Evolutionary conservation across 2,329 filamentous ascomycete genomes (phyloP).

Genomic region (Lasiodiplodia sp.): DNA sequence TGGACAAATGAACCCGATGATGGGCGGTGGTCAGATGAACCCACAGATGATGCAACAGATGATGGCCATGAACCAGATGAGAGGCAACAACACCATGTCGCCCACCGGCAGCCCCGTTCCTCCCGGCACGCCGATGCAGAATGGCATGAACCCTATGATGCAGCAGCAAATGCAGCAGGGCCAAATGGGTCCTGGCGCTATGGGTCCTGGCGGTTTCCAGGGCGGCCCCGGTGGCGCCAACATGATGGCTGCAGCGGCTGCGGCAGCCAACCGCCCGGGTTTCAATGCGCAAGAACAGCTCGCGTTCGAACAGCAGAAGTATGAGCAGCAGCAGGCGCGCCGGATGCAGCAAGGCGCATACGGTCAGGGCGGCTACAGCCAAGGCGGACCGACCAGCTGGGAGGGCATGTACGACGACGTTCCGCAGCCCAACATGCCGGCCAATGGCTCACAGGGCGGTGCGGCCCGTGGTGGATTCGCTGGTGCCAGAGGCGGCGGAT

Average conservation of each 20-base stretch:
- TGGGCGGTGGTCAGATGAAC: conserved; percentile 67
- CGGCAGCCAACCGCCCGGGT: conserved; percentile 52
- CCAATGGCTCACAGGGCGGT: conserved; percentile 54
- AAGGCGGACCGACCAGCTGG: conserved; percentile 82
- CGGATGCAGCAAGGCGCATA: conserved; percentile 51
- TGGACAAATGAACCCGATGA: conserved; percentile 56
- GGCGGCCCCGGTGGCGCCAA: conserved; percentile 6
- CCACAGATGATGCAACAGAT: conserved; percentile 59
- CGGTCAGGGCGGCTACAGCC: conserved; percentile 50
- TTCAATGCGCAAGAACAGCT: conserved; percentile 77
- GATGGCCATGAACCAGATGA: conserved; percentile 46
- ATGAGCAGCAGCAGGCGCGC: conserved; percentile 71
- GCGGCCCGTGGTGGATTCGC: conserved; percentile 50
- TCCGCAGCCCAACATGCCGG: conserved; percentile 75
- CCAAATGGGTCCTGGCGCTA: conserved; percentile 46
- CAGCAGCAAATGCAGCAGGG: conserved; percentile 72
- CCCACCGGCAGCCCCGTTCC: conserved; percentile 41
- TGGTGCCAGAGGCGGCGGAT: conserved; percentile 37
- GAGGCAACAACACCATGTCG: conserved; percentile 33
- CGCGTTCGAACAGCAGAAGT: conserved; percentile 79
- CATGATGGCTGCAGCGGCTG: conserved; percentile 36
- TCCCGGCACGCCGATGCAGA: conserved; percentile 36
- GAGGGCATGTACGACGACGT: conserved; percentile 99
- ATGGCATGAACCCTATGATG: conserved; percentile 72
- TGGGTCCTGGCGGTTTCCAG: conserved; percentile 45